Percentiles rank a stretch among this genome's conserved stretches.
Conservation (phyloP, 495 filamentous ascomycete genomes). For the Trichoderma virens region DNA sequence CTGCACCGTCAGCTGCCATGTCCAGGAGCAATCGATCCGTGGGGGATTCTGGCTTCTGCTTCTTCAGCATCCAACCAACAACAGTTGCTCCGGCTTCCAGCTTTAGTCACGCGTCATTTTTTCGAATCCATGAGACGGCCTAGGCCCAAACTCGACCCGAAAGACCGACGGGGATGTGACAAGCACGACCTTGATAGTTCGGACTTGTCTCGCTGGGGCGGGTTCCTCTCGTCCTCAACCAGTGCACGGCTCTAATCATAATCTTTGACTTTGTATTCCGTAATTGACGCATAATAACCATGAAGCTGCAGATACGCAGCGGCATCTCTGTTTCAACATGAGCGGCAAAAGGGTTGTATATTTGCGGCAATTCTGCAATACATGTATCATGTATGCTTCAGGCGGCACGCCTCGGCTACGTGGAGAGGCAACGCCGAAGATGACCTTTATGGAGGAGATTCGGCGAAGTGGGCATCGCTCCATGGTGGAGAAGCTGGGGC, state of each 20-base stretch:
- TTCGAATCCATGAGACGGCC: background rate
- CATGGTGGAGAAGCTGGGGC: background rate
- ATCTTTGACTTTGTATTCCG: background rate
- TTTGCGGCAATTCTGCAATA: background rate
- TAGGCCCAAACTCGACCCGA: background rate
- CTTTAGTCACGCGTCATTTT: background rate
- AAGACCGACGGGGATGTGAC: background rate
- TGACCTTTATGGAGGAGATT: background rate
- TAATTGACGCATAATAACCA: background rate
- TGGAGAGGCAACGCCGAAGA: background rate
- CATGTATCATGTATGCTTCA: background rate
- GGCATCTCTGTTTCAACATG: background rate
- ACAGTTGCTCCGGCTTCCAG: background rate
- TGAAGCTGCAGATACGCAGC: background rate
- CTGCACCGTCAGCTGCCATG: no score
- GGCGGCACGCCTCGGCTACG: background rate
- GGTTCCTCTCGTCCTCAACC: no score
- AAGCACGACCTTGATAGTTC: background rate
- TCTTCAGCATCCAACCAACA: constrained; percentile 1
- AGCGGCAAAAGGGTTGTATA: background rate
- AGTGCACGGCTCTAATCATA: no score
- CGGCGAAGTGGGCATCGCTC: background rate
- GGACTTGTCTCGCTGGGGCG: background rate
- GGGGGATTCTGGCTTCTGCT: background rate
- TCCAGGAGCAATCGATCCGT: background rate